A percentile compares a stretch with the other conserved stretches of the same genome.
Conservation (phyloP, 495 filamentous ascomycete species). For the Clavariopsis aquatica region DNA sequence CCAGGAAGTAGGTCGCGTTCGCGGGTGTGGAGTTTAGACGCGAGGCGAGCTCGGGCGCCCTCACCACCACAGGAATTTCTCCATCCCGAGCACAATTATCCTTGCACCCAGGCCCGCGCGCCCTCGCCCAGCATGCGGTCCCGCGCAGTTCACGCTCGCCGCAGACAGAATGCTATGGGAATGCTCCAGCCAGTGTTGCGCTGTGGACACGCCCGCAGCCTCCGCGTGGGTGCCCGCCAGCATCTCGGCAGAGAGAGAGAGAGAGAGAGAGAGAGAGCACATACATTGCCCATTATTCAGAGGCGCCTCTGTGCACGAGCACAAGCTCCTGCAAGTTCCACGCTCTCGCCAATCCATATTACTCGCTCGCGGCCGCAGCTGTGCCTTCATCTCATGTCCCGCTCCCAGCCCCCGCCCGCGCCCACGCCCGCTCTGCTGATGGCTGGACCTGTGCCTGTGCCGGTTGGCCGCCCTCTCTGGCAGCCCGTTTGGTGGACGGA, state of each 20-base stretch:
- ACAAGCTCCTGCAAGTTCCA: conserved; percentile 6
- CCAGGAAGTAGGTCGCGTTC: conserved; percentile 19
- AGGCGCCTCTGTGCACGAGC: conserved; percentile 26
- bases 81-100: conserved; percentile 6
- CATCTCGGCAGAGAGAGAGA: background rate
- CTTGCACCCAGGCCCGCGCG: conserved; percentile 3
- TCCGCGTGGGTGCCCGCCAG: background rate
- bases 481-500: too few species aligned
- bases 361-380: conserved; percentile 29
- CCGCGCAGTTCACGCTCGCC: too few species aligned
- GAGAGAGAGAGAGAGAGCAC: too few species aligned
- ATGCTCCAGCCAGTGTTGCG: too few species aligned
- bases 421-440: too few species aligned
- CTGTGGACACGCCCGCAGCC: background rate
- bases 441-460: conserved; percentile 9
- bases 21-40: conserved; percentile 30
- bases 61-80: conserved; percentile 13
- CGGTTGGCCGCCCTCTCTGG: conserved; percentile 8
- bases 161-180: too few species aligned
- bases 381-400: conserved; percentile 23
- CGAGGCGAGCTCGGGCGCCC: conserved; percentile 12
- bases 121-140: background rate
- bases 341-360: conserved; percentile 10
- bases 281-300: conserved; percentile 5
- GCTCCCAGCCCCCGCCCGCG: conserved; percentile 36